Evolutionary conservation across 192 early-diverging fungal genomes (phyloP).

Genomic region (Piromyces finnis): DNA sequence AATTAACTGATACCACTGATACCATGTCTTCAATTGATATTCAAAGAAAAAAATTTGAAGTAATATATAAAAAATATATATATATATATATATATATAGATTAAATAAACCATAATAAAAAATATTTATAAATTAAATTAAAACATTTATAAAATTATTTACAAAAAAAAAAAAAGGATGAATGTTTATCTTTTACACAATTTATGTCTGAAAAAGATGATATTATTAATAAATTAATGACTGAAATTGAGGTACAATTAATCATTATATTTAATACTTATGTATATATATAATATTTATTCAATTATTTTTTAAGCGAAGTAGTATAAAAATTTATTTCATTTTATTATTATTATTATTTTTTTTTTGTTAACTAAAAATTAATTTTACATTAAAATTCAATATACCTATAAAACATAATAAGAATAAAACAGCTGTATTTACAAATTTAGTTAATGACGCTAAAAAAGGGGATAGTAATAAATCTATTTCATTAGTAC

Average conservation of each 20-base stretch:
- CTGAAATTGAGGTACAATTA: neutral
- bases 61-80: neutral
- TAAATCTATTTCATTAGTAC: too few relatives aligned
- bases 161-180: neutral
- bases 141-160: neutral
- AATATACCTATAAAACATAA: too few relatives aligned
- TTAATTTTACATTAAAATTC: too few relatives aligned
- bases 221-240: neutral
- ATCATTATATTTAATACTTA: too few relatives aligned
- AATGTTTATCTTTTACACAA: neutral
- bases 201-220: neutral
- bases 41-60: neutral
- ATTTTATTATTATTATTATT: too few relatives aligned
- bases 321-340: too few relatives aligned
- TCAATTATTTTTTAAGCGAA: too few relatives aligned
- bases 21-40: neutral
- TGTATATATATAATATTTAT: too few relatives aligned
- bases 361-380: too few relatives aligned
- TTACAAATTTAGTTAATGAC: neutral
- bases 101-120: too few relatives aligned
- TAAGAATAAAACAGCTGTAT: neutral
- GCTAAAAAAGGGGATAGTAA: neutral
- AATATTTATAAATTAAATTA: too few relatives aligned
- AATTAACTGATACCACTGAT: neutral
- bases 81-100: too few relatives aligned